These are phyloP conservation scores for Coemansia sp. DNA, from an alignment of 192 early-diverging fungal species.

Conservation along the genomic window DNA sequence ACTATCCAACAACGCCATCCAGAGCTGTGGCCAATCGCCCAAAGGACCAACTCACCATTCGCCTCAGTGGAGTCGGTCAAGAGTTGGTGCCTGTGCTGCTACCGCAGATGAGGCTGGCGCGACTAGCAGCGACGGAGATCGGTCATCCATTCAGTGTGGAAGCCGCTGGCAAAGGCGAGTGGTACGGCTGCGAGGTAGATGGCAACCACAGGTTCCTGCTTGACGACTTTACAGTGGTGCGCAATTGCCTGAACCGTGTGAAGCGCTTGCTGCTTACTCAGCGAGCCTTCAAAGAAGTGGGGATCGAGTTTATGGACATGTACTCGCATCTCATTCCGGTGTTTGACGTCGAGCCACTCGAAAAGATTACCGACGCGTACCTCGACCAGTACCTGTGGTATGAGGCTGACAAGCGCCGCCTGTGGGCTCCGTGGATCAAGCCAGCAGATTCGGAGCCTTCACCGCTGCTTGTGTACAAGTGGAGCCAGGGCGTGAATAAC, in stretches of 20 bases:
- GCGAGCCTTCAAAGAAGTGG: slow-evolving; percentile 98
- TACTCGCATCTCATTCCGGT: slow-evolving; percentile 97
- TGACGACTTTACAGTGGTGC: slow-evolving; percentile 29
- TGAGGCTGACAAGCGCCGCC: slow-evolving; percentile 94
- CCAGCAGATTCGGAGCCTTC: slow-evolving; percentile 96
- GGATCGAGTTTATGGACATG: slow-evolving; percentile 99
- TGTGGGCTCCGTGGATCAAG: slow-evolving; percentile 99
- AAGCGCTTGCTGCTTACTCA: slow-evolving; percentile 96
- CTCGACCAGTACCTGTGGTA: slow-evolving; percentile 99
- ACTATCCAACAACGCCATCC: neutral
- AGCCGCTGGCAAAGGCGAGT: slow-evolving; percentile 11
- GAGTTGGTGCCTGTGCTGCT: slow-evolving; percentile 18
- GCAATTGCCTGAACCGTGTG: slow-evolving; percentile 63
- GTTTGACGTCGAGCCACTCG: slow-evolving; percentile 98
- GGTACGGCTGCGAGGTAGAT: slow-evolving; percentile 58
- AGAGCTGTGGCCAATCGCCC: neutral
- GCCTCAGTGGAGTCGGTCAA: slow-evolving; percentile 16
- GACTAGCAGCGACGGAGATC: neutral
- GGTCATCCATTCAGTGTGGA: slow-evolving; percentile 17
- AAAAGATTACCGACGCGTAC: slow-evolving; percentile 99
- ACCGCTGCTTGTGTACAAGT: slow-evolving; percentile 96
- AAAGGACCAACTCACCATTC: slow-evolving; percentile 8
- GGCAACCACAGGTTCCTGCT: slow-evolving; percentile 48
- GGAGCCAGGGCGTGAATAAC: slow-evolving; percentile 98
- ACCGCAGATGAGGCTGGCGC: slow-evolving; percentile 7